Conservation (phyloP, 1,284 basidiomycete genomes). For the Trametes sp. region DNA sequence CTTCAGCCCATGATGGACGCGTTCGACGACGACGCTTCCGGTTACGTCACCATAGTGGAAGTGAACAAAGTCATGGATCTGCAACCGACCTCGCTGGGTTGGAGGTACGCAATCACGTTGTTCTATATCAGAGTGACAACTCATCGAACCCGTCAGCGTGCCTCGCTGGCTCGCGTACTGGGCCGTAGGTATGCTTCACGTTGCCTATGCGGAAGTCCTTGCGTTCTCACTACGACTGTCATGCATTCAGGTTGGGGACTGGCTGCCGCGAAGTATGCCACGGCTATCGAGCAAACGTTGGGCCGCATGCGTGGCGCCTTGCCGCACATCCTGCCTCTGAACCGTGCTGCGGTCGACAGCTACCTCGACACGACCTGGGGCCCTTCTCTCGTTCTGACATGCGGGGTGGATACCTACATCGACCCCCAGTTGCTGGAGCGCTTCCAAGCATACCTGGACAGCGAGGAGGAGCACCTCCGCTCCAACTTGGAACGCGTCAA, state of each 20-base stretch:
- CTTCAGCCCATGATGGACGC: slow-evolving; percentile 38
- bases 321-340: slow-evolving; percentile 25
- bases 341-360: slow-evolving; percentile 26
- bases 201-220: not conserved
- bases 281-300: slow-evolving; percentile 28
- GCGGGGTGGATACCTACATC: not conserved
- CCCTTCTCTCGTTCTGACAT: not conserved
- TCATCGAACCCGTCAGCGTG: slow-evolving; percentile 11
- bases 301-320: slow-evolving; percentile 28
- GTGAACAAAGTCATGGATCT: slow-evolving; percentile 27
- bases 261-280: slow-evolving; percentile 30
- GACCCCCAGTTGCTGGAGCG: not conserved
- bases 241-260: slow-evolving; percentile 32
- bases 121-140: not conserved
- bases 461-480: slow-evolving; percentile 36
- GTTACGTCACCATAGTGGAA: slow-evolving; percentile 43
- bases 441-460: slow-evolving; percentile 35
- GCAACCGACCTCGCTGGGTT: slow-evolving; percentile 10
- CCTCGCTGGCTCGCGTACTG: slow-evolving; percentile 31
- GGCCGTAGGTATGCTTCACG: slow-evolving; percentile 19
- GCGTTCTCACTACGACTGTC: not conserved
- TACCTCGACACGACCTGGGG: slow-evolving; percentile 29
- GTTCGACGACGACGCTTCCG: slow-evolving; percentile 44
- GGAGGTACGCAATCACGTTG: slow-evolving; percentile 18
- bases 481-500: slow-evolving; percentile 21